A percentile compares a stretch with the other conserved stretches of the same genome.
These are phyloP conservation scores for Xylaria grammica DNA, from an alignment of 495 filamentous ascomycete species.

Conservation along the genomic window DNA sequence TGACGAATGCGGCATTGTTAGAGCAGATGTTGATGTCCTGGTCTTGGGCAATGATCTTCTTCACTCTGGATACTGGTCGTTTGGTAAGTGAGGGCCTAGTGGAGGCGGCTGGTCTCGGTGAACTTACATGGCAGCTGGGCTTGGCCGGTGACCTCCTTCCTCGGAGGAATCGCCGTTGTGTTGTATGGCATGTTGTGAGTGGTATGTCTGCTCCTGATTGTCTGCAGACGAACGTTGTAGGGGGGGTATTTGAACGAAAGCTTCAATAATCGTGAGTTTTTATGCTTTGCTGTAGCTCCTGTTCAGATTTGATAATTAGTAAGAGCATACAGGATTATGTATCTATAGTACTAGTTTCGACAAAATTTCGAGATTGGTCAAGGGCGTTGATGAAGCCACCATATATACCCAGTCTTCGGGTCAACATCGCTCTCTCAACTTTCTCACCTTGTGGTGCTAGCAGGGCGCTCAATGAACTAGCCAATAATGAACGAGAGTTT, in stretches of 20 bases:
- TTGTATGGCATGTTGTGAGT: slow-evolving; percentile 83
- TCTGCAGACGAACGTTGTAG: not conserved
- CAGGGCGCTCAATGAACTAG: too few species aligned
- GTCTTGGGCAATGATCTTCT: slow-evolving; percentile 89
- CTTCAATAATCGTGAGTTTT: not conserved
- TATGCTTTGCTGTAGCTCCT: not conserved
- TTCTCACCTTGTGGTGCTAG: not conserved
- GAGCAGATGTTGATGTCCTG: slow-evolving; percentile 83
- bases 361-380: too few species aligned
- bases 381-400: not conserved
- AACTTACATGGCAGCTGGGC: slow-evolving; percentile 82
- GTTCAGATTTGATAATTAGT: not conserved
- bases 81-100: slow-evolving; percentile 3
- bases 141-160: slow-evolving; percentile 83
- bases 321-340: not conserved
- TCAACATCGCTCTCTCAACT: not conserved
- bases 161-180: slow-evolving; percentile 75
- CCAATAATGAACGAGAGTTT: too few species aligned
- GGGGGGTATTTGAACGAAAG: not conserved
- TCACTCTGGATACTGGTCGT: slow-evolving; percentile 81
- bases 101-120: not conserved
- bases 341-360: too few species aligned
- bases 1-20: slow-evolving; percentile 92
- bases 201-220: not conserved
- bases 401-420: too few species aligned